Evolutionary conservation across 2,329 filamentous ascomycete species (phyloP).

Genomic region (Juglanconis sp.): DNA sequence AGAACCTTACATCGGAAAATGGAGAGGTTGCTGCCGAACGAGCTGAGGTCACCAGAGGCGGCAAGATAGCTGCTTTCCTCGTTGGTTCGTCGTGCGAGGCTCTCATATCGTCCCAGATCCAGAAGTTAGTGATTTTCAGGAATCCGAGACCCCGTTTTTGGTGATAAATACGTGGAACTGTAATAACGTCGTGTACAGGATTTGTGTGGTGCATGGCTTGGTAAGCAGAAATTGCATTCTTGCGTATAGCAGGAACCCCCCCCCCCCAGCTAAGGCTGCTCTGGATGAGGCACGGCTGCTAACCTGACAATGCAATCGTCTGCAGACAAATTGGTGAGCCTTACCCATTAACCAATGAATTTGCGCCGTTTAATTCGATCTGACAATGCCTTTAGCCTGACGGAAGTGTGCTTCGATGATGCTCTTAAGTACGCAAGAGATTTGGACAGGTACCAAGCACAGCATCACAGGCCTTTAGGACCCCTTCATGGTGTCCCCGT

Average conservation of each 20-base stretch:
- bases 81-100: not conserved
- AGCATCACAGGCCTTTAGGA: not conserved
- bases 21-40: not conserved
- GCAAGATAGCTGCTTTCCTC: not conserved
- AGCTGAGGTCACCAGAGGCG: not conserved
- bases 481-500: conserved; percentile 10
- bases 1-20: not conserved
- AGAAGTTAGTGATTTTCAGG: not conserved
- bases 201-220: no score
- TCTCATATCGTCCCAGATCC: not conserved
- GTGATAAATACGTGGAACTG: no score
- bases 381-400: not conserved
- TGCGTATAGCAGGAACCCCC: no score
- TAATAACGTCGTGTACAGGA: no score
- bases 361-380: no score
- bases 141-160: no score
- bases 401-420: conserved; percentile 13
- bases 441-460: not conserved
- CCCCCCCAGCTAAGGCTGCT: no score
- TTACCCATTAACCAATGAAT: no score
- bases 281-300: no score
- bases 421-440: not conserved
- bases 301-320: no score
- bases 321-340: conserved; percentile 15
- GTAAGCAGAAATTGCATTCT: no score